Evolutionary conservation across 768 basidiomycete genomes (phyloP).

Genomic region (Mycena kentingensis): DNA sequence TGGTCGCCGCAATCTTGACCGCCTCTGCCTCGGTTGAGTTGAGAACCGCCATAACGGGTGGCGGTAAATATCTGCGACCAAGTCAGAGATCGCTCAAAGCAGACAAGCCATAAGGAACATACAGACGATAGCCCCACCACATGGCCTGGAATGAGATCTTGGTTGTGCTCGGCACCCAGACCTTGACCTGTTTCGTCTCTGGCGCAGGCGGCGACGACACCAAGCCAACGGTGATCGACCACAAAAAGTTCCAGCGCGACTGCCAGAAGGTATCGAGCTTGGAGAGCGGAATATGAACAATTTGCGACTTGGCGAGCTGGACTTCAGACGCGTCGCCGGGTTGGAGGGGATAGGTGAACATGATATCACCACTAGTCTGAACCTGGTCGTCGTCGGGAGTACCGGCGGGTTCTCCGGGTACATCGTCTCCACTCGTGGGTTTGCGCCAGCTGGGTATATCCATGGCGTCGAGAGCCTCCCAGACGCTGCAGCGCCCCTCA

Average conservation of each 20-base stretch:
- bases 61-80: conserved; percentile 50
- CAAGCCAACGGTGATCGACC: conserved; percentile 15
- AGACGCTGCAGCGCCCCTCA: conserved; percentile 47
- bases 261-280: conserved; percentile 16
- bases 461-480: conserved; percentile 40
- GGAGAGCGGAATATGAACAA: conserved; percentile 31
- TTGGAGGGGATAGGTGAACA: conserved; percentile 55
- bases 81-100: neutral
- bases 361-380: conserved; percentile 46
- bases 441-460: conserved; percentile 26
- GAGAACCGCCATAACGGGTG: conserved; percentile 52
- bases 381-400: conserved; percentile 26
- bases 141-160: conserved; percentile 57
- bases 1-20: conserved; percentile 53
- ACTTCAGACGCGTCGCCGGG: conserved; percentile 51
- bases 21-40: conserved; percentile 52
- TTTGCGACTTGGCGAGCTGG: conserved; percentile 53
- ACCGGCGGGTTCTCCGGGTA: conserved; percentile 7
- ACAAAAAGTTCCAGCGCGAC: conserved; percentile 20
- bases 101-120: conserved; percentile 16
- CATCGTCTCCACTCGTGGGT: conserved; percentile 11
- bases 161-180: conserved; percentile 56
- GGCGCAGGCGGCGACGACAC: neutral
- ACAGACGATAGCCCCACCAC: conserved; percentile 66
- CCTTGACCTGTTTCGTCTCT: conserved; percentile 25